Conservation (phyloP, 768 basidiomycete species). For the Leccinum subgranulosum region DNA sequence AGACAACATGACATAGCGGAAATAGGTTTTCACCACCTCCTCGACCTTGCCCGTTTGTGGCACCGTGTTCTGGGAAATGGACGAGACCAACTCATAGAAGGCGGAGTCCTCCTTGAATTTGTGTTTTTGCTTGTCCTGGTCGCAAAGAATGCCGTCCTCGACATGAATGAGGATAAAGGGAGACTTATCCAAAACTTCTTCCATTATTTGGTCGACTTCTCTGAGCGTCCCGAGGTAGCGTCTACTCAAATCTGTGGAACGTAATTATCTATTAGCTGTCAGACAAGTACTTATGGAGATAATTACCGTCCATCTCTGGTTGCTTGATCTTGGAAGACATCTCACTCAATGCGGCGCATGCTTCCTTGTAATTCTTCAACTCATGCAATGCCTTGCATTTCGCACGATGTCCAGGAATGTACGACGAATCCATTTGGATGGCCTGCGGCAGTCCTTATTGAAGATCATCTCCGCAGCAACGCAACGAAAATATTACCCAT, state of each 20-base stretch:
- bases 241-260: neutral
- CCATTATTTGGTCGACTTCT: neutral
- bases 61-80: neutral
- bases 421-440: neutral
- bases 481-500: neutral
- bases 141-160: slow-evolving; percentile 1
- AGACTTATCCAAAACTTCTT: neutral
- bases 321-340: neutral
- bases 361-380: neutral
- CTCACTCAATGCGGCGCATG: neutral
- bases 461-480: neutral
- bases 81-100: slow-evolving; percentile 6
- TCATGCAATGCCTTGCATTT: slow-evolving; percentile 1
- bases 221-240: neutral
- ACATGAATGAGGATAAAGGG: slow-evolving; percentile 13
- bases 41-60: neutral
- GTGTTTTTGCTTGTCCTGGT: neutral
- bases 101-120: slow-evolving; percentile 1
- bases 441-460: neutral
- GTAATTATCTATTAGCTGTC: neutral
- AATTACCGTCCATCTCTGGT: neutral
- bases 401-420: neutral
- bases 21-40: slow-evolving; percentile 1
- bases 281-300: neutral
- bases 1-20: slow-evolving; percentile 18